Percentiles rank a stretch among this genome's conserved stretches.
phyloP scores from a whole-genome alignment of 352 stramenopile species.

The Phytophthora nicotianae region DNA sequence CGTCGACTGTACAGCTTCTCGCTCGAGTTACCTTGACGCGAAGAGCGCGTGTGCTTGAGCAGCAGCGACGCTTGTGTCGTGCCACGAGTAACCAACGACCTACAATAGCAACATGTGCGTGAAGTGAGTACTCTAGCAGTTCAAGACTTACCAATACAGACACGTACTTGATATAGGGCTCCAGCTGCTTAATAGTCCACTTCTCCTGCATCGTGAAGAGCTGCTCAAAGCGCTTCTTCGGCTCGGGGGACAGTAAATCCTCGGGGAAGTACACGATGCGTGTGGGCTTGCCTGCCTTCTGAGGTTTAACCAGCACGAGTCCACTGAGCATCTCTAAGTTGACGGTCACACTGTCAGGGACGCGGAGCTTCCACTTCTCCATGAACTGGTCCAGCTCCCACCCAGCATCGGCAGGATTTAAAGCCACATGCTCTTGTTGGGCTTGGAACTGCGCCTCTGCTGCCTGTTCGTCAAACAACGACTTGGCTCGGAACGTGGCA shows the following conservation, averaged over 20 bases:
- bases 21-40: constrained; percentile 69
- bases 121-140: constrained; percentile 6
- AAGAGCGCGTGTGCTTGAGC: constrained; percentile 82
- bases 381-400: constrained; percentile 72
- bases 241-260: constrained; percentile 64
- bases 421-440: constrained; percentile 31
- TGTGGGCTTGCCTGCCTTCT: constrained; percentile 42
- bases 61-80: constrained; percentile 79
- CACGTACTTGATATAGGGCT: constrained; percentile 83
- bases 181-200: constrained; percentile 80
- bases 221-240: constrained; percentile 77
- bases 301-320: constrained; percentile 56
- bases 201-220: constrained; percentile 86
- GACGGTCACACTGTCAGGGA: constrained; percentile 69
- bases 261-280: constrained; percentile 75
- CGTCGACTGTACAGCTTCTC: constrained; percentile 81
- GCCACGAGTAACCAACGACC: constrained; percentile 61
- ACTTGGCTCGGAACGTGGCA: constrained; percentile 70
- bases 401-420: constrained; percentile 40
- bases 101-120: constrained; percentile 19
- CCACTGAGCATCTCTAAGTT: constrained; percentile 70
- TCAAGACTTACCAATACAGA: neutral
- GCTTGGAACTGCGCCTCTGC: constrained; percentile 46
- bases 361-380: constrained; percentile 82
- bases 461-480: constrained; percentile 71